Conservation (phyloP, 176 grass and related monocot species). For the Oryza officinalis region DNA sequence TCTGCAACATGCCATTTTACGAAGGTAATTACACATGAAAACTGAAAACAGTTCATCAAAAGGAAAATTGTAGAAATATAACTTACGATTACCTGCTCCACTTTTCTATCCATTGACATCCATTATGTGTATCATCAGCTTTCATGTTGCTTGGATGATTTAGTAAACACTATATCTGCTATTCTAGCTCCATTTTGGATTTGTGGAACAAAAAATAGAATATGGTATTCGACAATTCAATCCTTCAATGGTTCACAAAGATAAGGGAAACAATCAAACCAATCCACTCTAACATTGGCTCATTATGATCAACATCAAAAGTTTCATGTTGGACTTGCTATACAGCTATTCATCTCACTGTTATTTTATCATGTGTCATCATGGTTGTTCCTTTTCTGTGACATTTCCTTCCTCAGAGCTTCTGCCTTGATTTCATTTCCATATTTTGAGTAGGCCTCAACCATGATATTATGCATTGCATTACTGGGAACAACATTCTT, state of each 20-base stretch:
- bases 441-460: conserved; percentile 45
- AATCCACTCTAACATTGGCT: not conserved
- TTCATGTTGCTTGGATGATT: conserved; percentile 6
- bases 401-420: conserved; percentile 51
- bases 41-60: not conserved
- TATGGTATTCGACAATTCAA: not conserved
- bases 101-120: not conserved
- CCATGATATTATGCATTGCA: conserved; percentile 43
- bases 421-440: conserved; percentile 48
- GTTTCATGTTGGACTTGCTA: conserved; percentile 14
- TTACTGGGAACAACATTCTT: conserved; percentile 54
- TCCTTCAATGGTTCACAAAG: conserved; percentile 3
- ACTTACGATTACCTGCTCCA: not conserved
- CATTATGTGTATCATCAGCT: conserved; percentile 13
- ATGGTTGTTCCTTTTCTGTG: conserved; percentile 37
- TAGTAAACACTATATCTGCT: not conserved
- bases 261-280: not conserved
- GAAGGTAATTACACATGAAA: not conserved
- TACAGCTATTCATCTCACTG: not conserved
- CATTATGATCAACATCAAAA: not conserved
- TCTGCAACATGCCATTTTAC: not conserved
- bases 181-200: not conserved
- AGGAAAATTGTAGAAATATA: not conserved
- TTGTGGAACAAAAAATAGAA: not conserved
- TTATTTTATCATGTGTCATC: conserved; percentile 4